Percentiles rank a stretch among this genome's conserved stretches.
phyloP scores from a whole-genome alignment of 108 stramenopile genomes.

The Pseudonitzschia multiseries region DNA sequence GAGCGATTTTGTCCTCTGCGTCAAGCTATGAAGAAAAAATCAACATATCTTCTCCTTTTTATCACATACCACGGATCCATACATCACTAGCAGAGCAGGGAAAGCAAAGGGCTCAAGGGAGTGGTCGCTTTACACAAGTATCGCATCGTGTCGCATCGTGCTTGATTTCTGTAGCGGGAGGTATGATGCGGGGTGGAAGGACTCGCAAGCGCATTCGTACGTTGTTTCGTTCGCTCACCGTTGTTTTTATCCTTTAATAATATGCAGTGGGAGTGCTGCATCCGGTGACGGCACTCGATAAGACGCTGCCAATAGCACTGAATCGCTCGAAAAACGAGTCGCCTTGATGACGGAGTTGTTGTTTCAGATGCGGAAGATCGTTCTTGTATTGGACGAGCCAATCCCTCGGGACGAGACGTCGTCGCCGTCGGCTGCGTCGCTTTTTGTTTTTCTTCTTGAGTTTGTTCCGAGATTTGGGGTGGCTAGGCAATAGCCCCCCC shows the following conservation, averaged over 20 bases:
- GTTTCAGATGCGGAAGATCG: slow-evolving; percentile 30
- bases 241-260: neutral
- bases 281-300: neutral
- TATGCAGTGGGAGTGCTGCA: neutral
- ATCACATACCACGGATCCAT: too few relatives aligned
- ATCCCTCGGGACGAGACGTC: slow-evolving; percentile 25
- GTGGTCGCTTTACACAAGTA: too few relatives aligned
- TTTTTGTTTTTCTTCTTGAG: neutral
- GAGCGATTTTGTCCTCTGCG: too few relatives aligned
- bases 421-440: neutral
- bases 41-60: too few relatives aligned
- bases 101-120: too few relatives aligned
- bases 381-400: slow-evolving; percentile 25
- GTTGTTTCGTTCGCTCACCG: too few relatives aligned
- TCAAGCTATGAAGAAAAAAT: too few relatives aligned
- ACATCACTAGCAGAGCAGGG: too few relatives aligned
- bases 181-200: too few relatives aligned
- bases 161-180: too few relatives aligned
- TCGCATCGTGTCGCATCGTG: too few relatives aligned
- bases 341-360: slow-evolving; percentile 22
- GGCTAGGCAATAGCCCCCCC: neutral
- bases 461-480: neutral
- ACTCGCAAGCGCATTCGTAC: too few relatives aligned
- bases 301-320: neutral
- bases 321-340: slow-evolving; percentile 10